phyloP scores from a whole-genome alignment of 2,329 filamentous ascomycete species.

The Ophiostoma tasmaniense region DNA sequence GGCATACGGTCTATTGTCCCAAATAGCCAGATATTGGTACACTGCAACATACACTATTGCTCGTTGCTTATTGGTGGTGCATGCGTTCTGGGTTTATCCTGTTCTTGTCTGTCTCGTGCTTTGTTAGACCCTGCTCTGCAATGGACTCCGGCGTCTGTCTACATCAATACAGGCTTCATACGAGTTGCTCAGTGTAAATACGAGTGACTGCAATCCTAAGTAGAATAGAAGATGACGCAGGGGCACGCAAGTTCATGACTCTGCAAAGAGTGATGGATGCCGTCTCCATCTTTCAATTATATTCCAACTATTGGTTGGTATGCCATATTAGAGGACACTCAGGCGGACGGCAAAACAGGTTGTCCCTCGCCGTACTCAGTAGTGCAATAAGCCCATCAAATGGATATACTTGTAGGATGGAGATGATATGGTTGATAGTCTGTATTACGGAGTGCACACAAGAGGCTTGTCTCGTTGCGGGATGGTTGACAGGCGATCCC shows the following conservation, averaged over 20 bases:
- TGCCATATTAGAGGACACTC: neutral
- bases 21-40: neutral
- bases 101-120: neutral
- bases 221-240: neutral
- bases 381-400: neutral
- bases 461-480: slow-evolving; percentile 2
- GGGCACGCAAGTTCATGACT: neutral
- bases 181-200: too few relatives aligned
- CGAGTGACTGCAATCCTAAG: too few relatives aligned
- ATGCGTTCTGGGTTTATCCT: slow-evolving; percentile 1
- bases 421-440: neutral
- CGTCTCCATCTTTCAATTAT: neutral
- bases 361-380: neutral
- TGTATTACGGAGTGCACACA: neutral
- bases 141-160: too few relatives aligned
- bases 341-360: neutral
- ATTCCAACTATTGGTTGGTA: neutral
- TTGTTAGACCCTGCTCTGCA: neutral
- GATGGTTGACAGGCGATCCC: slow-evolving; percentile 5
- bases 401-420: neutral
- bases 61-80: neutral
- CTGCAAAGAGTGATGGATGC: neutral
- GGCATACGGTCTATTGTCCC: neutral
- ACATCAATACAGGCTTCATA: too few relatives aligned
- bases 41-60: neutral